Conservation (phyloP, 2,329 filamentous ascomycete species). For the Penicillium sp. region DNA sequence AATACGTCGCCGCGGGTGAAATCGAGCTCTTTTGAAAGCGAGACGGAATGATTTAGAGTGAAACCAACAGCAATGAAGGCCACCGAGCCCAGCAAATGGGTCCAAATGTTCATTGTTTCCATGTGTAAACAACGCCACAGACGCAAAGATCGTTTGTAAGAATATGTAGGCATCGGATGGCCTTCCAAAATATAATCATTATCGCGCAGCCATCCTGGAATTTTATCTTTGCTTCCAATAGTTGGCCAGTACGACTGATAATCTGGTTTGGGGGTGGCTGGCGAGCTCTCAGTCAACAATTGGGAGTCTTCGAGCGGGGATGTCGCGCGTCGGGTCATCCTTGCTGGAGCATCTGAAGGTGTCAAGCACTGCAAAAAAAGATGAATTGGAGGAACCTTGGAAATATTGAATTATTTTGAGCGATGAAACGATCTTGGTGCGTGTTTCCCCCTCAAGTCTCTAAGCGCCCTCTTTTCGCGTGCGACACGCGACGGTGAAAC, state of each 20-base stretch:
- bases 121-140: conserved; percentile 18
- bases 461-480: not conserved
- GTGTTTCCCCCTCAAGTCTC: not conserved
- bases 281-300: not conserved
- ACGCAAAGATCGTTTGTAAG: conserved; percentile 24
- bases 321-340: not conserved
- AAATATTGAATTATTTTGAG: not conserved
- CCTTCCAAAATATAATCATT: conserved; percentile 26
- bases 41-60: not conserved
- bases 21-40: not conserved
- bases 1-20: conserved; percentile 7
- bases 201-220: conserved; percentile 29
- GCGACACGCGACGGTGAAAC: not conserved
- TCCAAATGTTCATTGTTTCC: conserved; percentile 18
- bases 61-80: conserved; percentile 3
- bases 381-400: not conserved
- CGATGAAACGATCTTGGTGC: not conserved
- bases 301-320: not conserved
- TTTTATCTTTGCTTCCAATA: conserved; percentile 24
- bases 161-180: conserved; percentile 31
- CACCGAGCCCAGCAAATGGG: conserved; percentile 2
- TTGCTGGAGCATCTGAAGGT: not conserved
- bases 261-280: not conserved
- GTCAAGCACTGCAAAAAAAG: not conserved
- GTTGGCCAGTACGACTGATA: conserved; percentile 17